Base-by-base conservation (phyloP, 192 early-diverging fungal species). In the Coemansia reversa region DNA sequence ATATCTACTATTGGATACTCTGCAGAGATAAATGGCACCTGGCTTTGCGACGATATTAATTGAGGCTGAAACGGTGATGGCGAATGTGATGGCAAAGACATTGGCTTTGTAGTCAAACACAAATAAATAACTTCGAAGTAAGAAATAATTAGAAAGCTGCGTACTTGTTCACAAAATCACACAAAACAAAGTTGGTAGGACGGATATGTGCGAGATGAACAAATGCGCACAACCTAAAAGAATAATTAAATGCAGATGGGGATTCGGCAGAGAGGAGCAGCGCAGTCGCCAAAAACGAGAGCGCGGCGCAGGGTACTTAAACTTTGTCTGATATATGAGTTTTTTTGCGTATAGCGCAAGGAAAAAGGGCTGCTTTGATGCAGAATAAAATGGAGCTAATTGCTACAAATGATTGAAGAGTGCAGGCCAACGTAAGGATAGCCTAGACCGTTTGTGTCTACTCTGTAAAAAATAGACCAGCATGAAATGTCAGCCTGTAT, bases 1-100 rank as follows among this genome's bases (percentile, higher is more conserved):
- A 29, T 25, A 25, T 60, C 47, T 22, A 25, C 29, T 11, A 58
- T 23, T 49, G 69, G 62, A 39, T 60, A 71, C 30, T 71, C 69
- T 16, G 52, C 58, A 16, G 56, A 52, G 20, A 71, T 27, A 30
- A 64, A 19, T 23, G 23, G 14, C 3, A 45, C 39, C 1, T 45
- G 39, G 39, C 39, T 16, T 45, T 9, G 39, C 39, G 39, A 45
- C 39, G 39, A 45, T 45, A 39, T 24, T 42, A 61, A 61, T 50
- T 61, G 59, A 61, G 50, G 29, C 47, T 25, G 47, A 49, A 47
- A 23, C 42, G 49, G 24, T 35, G 58, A 60, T 49, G 58, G 12
- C 39, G 39, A 45, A 45, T 45, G 9, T 45, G 39, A 45, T 45
- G 39, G 39, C 39, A 45, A 45, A 14, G 39, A 16, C 39, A 45